These are phyloP conservation scores for Pseudocercospora pini-densiflorae DNA, from an alignment of 2,329 filamentous ascomycete genomes.

Conservation along the genomic window DNA sequence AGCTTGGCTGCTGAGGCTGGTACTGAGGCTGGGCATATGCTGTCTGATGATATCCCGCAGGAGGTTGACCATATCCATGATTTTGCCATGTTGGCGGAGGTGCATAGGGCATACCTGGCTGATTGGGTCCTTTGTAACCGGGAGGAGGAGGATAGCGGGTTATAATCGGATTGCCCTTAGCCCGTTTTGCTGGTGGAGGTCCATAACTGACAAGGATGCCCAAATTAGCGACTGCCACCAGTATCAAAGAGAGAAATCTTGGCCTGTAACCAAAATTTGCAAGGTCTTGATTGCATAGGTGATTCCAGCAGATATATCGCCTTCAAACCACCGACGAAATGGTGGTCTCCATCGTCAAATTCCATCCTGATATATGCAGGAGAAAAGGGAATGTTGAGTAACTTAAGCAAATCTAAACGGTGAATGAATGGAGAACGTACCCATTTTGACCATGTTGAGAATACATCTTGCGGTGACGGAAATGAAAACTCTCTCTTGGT, in stretches of 20 bases:
- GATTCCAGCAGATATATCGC: not conserved
- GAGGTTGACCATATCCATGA: slow-evolving; percentile 18
- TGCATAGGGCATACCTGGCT: slow-evolving; percentile 23
- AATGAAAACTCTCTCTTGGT: not conserved
- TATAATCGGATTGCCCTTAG: slow-evolving; percentile 54
- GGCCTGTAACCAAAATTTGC: not conserved
- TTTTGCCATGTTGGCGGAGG: slow-evolving; percentile 29
- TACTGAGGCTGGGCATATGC: slow-evolving; percentile 22
- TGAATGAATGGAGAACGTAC: slow-evolving; percentile 1
- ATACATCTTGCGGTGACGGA: slow-evolving; percentile 5
- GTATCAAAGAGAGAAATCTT: not conserved
- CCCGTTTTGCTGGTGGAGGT: slow-evolving; percentile 45
- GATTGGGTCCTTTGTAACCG: slow-evolving; percentile 44
- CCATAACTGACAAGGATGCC: slow-evolving; percentile 16
- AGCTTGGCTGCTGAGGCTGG: slow-evolving; percentile 23
- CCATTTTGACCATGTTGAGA: slow-evolving; percentile 3
- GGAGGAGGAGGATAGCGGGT: slow-evolving; percentile 56
- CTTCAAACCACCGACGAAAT: not conserved
- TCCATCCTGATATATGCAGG: not conserved
- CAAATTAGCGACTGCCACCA: not conserved
- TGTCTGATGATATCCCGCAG: slow-evolving; percentile 16
- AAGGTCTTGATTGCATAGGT: not conserved
- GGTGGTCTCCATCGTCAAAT: not conserved
- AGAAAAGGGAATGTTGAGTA: not conserved
- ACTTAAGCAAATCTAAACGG: not conserved